Percentiles rank a stretch among this genome's conserved stretches.
These are phyloP conservation scores for Eimeria praecox DNA, from an alignment of 169 alveolate species.

Conservation along the genomic window DNA sequence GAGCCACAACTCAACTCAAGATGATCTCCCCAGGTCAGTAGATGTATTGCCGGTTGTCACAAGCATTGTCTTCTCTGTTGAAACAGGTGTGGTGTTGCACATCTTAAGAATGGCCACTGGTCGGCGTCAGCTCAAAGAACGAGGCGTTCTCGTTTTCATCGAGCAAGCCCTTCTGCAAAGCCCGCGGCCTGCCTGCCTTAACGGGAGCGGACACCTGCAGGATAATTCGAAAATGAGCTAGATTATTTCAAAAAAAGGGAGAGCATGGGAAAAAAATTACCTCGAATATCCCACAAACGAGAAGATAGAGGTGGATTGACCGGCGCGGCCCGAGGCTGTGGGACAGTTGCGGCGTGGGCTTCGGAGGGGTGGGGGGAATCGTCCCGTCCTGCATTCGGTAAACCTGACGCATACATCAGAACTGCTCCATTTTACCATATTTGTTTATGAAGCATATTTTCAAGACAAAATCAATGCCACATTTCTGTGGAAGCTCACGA, in stretches of 20 bases:
- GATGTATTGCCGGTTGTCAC: background rate
- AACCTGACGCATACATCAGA: background rate
- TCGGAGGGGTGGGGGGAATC: constrained; percentile 31
- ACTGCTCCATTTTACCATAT: background rate
- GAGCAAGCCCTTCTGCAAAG: constrained; percentile 34
- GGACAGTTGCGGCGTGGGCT: constrained; percentile 21
- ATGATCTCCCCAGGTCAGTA: background rate
- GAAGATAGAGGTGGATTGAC: background rate
- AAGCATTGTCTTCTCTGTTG: constrained; percentile 8
- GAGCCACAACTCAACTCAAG: constrained; percentile 1
- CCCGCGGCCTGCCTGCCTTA: background rate
- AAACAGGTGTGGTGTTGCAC: background rate
- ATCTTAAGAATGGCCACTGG: constrained; percentile 5
- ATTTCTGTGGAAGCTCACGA: background rate
- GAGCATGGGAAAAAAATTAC: background rate
- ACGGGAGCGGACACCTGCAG: constrained; percentile 5
- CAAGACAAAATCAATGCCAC: background rate
- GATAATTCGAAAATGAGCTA: background rate
- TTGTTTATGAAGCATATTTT: background rate
- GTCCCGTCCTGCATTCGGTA: background rate
- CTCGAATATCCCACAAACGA: background rate
- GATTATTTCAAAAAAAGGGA: background rate
- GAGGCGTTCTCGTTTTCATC: constrained; percentile 5
- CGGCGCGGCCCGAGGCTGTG: constrained; percentile 37
- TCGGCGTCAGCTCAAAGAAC: constrained; percentile 9